These are phyloP conservation scores for Yamadazyma friedrichii DNA, from an alignment of 1,139 yeast species.

Conservation along the genomic window DNA sequence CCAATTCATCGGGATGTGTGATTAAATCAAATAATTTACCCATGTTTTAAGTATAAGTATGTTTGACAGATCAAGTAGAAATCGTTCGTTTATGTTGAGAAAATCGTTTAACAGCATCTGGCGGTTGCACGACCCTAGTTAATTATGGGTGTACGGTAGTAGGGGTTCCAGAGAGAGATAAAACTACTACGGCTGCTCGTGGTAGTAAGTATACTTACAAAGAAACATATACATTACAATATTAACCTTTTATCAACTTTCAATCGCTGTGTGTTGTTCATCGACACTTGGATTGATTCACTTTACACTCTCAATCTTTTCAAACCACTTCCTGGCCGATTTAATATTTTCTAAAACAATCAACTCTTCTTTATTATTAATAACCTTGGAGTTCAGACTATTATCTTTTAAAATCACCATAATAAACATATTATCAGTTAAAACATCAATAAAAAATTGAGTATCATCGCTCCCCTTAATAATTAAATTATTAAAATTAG, in stretches of 20 bases:
- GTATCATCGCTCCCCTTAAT: conserved; percentile 72
- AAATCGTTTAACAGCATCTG: background rate
- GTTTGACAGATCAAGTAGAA: too few relatives aligned
- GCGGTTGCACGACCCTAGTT: too few relatives aligned
- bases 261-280: background rate
- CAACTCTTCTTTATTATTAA: conserved; percentile 54
- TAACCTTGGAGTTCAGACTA: conserved; percentile 21
- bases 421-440: conserved; percentile 72
- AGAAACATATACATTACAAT: too few relatives aligned
- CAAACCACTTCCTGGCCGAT: conserved; percentile 68
- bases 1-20: conserved; percentile 70
- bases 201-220: too few relatives aligned
- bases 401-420: conserved; percentile 62
- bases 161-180: too few relatives aligned
- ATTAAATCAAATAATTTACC: conserved; percentile 64
- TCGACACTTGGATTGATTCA: too few relatives aligned
- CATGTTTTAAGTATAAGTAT: conserved; percentile 33
- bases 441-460: conserved; percentile 63
- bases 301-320: conserved; percentile 44
- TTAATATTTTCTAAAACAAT: conserved; percentile 65
- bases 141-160: too few relatives aligned
- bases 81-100: conserved; percentile 2
- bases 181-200: too few relatives aligned
- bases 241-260: too few relatives aligned
- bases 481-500: conserved; percentile 76